Evolutionary conservation across 139 green algal genomes (phyloP), one percentile per base, ranked within the genome.

Genomic region (Deuterostichococcus epilithicus): DNA sequence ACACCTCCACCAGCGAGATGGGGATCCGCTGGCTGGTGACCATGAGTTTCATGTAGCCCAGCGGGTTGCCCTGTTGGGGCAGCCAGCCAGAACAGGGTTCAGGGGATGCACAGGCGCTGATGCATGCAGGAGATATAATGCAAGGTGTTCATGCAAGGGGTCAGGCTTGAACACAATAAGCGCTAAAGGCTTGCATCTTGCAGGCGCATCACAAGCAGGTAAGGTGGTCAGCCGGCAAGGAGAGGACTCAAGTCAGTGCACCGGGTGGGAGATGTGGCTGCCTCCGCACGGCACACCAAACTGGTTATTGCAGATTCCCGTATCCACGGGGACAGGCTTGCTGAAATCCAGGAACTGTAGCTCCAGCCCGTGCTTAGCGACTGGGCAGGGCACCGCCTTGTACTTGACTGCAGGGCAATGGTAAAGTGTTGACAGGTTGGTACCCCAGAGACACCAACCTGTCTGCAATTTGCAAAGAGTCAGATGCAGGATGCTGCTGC

Each of bases 1-100:
- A 63, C 52, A 63, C 52, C 18, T 97, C 86, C 70, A 42, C 32
- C 25, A 13, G 47, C 30, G 42, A 74, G 42, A 67, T 22, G 58
- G 70, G 35, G 20, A 13, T 59, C 32, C 68, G 70, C 59, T 76
- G 70, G 30, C n/a, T 25, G 33, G 33, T 68, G 33, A 76, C 1
- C 33, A 68, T 10, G 58, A 45, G 58, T 33, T 38, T 36, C 23
- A 42, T 76, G 70, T 45, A 38, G 25, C 52, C 52, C 26, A 63
- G 52, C 10, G 52, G 52, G 18, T 63, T 20, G 52, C 52, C 52
- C 52, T 63, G 52, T 5, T 5, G n/a, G n/a, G n/a, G n/a, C n/a
- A n/a, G n/a, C n/a, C n/a, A n/a, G n/a, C n/a, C n/a, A n/a, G n/a
- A n/a, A n/a, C n/a, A n/a, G n/a, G n/a, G n/a, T n/a, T n/a, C n/a